A percentile compares a stretch with the other conserved stretches of the same genome.
Conservation (phyloP, 2,329 filamentous ascomycete species). For the Curvularia hawaiiensis region DNA sequence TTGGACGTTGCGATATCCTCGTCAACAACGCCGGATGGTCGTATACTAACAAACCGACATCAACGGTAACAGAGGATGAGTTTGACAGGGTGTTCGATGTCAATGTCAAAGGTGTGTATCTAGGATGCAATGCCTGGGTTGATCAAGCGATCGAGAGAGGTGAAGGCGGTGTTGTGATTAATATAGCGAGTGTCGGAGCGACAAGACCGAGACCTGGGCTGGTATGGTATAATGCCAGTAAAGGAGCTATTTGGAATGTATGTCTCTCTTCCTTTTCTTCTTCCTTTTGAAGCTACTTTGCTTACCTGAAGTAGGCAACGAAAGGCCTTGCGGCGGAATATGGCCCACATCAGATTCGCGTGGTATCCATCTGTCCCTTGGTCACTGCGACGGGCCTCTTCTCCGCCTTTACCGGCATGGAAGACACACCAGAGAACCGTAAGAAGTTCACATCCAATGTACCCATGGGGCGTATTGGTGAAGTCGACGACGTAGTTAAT, state of each 20-base stretch:
- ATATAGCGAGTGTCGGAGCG: slow-evolving; percentile 69
- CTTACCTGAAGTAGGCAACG: slow-evolving; percentile 51
- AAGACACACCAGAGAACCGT: slow-evolving; percentile 63
- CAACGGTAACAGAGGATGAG: slow-evolving; percentile 67
- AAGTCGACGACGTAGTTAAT: slow-evolving; percentile 64
- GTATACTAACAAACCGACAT: slow-evolving; percentile 61
- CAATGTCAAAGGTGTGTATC: slow-evolving; percentile 71
- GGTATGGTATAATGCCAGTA: slow-evolving; percentile 74
- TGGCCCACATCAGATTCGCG: slow-evolving; percentile 71
- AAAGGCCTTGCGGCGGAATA: slow-evolving; percentile 75
- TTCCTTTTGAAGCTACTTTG: slow-evolving; percentile 13
- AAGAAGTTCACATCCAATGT: slow-evolving; percentile 61
- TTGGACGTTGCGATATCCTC: slow-evolving; percentile 64
- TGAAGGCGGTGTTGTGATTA: slow-evolving; percentile 66
- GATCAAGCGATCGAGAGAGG: slow-evolving; percentile 64
- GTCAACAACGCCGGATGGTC: slow-evolving; percentile 66
- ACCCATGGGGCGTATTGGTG: slow-evolving; percentile 64
- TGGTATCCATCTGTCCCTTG: slow-evolving; percentile 74
- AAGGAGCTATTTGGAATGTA: slow-evolving; percentile 68
- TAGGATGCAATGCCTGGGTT: slow-evolving; percentile 64
- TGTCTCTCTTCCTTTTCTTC: not conserved
- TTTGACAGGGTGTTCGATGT: slow-evolving; percentile 71
- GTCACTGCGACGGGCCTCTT: slow-evolving; percentile 70
- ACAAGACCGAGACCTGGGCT: slow-evolving; percentile 65
- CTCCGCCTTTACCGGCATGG: slow-evolving; percentile 63